phyloP scores from a whole-genome alignment of 306 rosid species.

The Sphenostylis stenocarpa region DNA sequence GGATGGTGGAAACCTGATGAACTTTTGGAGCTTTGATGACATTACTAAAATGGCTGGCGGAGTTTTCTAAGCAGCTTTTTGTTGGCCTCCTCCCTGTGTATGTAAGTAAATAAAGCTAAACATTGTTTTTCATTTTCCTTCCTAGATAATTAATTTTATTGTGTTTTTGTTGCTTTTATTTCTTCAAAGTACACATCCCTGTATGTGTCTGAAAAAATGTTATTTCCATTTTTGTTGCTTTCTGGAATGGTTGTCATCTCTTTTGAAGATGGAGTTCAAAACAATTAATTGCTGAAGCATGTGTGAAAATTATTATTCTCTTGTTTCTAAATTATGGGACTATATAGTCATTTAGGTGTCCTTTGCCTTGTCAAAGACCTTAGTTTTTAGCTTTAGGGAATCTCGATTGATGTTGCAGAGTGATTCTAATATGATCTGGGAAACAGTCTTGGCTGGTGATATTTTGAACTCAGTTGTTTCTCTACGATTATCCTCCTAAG shows the following conservation, averaged over 20 bases:
- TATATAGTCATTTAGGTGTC: slow-evolving; percentile 34
- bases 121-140: slow-evolving; percentile 37
- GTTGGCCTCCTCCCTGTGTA: slow-evolving; percentile 33
- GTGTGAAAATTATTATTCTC: slow-evolving; percentile 36
- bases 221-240: slow-evolving; percentile 26
- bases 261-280: slow-evolving; percentile 31
- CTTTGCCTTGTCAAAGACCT: slow-evolving; percentile 29
- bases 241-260: slow-evolving; percentile 44
- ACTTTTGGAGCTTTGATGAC: slow-evolving; percentile 77
- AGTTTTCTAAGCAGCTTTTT: slow-evolving; percentile 44
- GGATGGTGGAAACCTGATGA: slow-evolving; percentile 57
- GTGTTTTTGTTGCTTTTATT: background rate
- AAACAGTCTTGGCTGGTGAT: slow-evolving; percentile 32
- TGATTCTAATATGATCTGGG: slow-evolving; percentile 37
- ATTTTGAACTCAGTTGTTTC: slow-evolving; percentile 29
- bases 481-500: background rate
- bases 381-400: slow-evolving; percentile 15
- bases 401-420: slow-evolving; percentile 33
- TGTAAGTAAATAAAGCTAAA: slow-evolving; percentile 82
- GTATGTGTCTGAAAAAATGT: background rate
- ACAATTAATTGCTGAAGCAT: slow-evolving; percentile 32
- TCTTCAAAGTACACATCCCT: background rate
- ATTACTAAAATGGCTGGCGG: slow-evolving; percentile 51
- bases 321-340: slow-evolving; percentile 41
- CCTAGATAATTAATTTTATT: background rate